Percentiles rank a stretch among this genome's conserved stretches.
These are phyloP conservation scores for Hamigera avellanea DNA, from an alignment of 495 filamentous ascomycete species.

Conservation along the genomic window DNA sequence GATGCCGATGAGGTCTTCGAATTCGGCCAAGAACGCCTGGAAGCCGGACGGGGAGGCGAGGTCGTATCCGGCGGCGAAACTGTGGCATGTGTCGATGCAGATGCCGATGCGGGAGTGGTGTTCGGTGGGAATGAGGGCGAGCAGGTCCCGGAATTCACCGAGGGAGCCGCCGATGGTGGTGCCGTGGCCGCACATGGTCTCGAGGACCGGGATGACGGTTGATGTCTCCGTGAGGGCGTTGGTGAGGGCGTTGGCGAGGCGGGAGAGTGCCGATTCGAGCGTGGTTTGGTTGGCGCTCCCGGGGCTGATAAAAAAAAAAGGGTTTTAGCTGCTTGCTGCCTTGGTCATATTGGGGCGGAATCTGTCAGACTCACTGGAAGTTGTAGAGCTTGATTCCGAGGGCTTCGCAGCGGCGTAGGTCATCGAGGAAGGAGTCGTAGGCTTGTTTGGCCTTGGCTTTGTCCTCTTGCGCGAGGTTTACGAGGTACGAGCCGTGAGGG, in stretches of 20 bases:
- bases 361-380: constrained; percentile 53
- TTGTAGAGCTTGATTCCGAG: constrained; percentile 89
- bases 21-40: constrained; percentile 55
- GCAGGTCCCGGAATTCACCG: constrained; percentile 75
- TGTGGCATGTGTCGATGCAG: constrained; percentile 93
- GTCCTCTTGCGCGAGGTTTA: constrained; percentile 85
- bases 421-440: constrained; percentile 77
- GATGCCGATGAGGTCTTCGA: constrained; percentile 69
- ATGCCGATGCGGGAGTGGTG: constrained; percentile 86
- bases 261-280: constrained; percentile 56
- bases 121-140: constrained; percentile 50
- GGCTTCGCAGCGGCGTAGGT: constrained; percentile 76
- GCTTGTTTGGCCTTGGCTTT: constrained; percentile 71
- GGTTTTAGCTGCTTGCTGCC: too few species aligned
- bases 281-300: constrained; percentile 60
- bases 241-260: constrained; percentile 72
- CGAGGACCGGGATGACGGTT: constrained; percentile 69
- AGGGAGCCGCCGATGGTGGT: constrained; percentile 81
- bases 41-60: constrained; percentile 66
- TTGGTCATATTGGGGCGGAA: constrained; percentile 6
- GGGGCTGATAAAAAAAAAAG: constrained; percentile 33
- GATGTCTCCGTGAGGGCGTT: constrained; percentile 63
- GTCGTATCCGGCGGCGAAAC: constrained; percentile 90
- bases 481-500: constrained; percentile 90
- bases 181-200: constrained; percentile 88